phyloP scores from a whole-genome alignment of 768 basidiomycete genomes.

The Dioszegia hungarica region DNA sequence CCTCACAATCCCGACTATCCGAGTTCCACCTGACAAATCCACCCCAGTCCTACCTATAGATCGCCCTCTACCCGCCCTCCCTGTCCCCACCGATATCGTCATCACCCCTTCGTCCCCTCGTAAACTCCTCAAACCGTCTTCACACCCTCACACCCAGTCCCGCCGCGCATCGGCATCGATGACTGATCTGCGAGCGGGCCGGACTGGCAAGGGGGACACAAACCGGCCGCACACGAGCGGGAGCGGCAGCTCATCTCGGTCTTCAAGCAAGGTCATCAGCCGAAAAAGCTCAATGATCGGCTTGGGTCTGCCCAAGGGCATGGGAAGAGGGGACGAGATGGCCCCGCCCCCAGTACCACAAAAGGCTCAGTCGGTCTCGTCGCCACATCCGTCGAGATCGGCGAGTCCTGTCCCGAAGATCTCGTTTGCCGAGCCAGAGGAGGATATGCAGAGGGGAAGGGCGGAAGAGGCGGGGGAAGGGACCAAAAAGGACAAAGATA shows the following conservation, averaged over 20 bases:
- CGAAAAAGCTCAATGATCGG: slow-evolving; percentile 24
- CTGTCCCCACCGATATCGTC: slow-evolving; percentile 24
- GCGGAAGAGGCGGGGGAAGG: not conserved
- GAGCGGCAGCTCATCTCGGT: slow-evolving; percentile 1
- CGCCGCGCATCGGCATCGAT: slow-evolving; percentile 4
- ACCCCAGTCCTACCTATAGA: slow-evolving; percentile 1
- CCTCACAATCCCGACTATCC: not conserved
- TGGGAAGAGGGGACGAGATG: not conserved
- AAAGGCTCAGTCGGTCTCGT: slow-evolving; percentile 36
- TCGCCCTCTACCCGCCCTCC: slow-evolving; percentile 12
- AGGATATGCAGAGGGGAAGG: not conserved
- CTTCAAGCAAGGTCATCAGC: slow-evolving; percentile 2
- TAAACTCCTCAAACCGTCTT: slow-evolving; percentile 13
- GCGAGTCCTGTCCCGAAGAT: slow-evolving; percentile 31
- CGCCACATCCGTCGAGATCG: slow-evolving; percentile 33
- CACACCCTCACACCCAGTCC: not conserved
- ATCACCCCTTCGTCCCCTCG: slow-evolving; percentile 42
- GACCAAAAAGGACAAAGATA: slow-evolving; percentile 9
- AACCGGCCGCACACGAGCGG: not conserved
- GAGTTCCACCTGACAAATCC: not conserved
- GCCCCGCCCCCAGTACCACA: slow-evolving; percentile 21
- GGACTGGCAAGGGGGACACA: not conserved
- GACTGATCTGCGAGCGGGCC: not conserved
- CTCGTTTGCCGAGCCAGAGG: slow-evolving; percentile 30
- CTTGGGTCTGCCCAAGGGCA: slow-evolving; percentile 26